A percentile compares a stretch with the other conserved stretches of the same genome.
Evolutionary conservation across 495 filamentous ascomycete species (phyloP).

Genomic region (Trichoderma virens): DNA sequence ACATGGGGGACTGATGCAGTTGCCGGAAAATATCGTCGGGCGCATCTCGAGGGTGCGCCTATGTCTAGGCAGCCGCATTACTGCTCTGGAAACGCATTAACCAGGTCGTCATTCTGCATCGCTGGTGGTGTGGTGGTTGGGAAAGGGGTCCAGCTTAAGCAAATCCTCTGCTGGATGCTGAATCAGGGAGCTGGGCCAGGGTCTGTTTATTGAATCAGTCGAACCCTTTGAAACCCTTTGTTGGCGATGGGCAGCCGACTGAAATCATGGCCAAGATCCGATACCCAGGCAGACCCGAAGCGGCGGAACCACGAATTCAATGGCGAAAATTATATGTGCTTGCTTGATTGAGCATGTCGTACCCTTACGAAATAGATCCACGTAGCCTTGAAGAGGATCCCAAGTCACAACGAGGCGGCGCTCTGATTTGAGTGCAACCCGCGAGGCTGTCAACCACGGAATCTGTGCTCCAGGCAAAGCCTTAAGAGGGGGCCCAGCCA

Average conservation of each 20-base stretch:
- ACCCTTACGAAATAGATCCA: too few relatives aligned
- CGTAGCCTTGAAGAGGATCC: too few relatives aligned
- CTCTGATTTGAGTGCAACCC: background rate
- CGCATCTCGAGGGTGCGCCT: background rate
- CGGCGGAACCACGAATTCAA: background rate
- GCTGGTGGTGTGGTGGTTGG: background rate
- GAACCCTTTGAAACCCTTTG: too few relatives aligned
- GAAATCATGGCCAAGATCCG: background rate
- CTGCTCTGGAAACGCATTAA: background rate
- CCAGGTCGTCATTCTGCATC: background rate
- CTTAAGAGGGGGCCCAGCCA: too few relatives aligned
- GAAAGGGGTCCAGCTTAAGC: background rate
- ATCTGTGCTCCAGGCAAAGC: too few relatives aligned
- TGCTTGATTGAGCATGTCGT: background rate
- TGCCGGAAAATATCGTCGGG: too few relatives aligned
- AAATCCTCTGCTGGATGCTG: background rate
- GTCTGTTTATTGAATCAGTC: too few relatives aligned
- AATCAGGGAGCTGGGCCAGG: background rate
- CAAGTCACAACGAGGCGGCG: too few relatives aligned
- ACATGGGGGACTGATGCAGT: background rate
- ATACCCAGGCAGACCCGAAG: background rate
- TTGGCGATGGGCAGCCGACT: too few relatives aligned
- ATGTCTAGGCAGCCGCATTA: background rate
- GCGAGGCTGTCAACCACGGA: background rate
- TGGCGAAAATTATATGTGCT: too few relatives aligned